These are phyloP conservation scores for Cucumis hystrix DNA, from an alignment of 306 rosid species.

Conservation along the genomic window DNA sequence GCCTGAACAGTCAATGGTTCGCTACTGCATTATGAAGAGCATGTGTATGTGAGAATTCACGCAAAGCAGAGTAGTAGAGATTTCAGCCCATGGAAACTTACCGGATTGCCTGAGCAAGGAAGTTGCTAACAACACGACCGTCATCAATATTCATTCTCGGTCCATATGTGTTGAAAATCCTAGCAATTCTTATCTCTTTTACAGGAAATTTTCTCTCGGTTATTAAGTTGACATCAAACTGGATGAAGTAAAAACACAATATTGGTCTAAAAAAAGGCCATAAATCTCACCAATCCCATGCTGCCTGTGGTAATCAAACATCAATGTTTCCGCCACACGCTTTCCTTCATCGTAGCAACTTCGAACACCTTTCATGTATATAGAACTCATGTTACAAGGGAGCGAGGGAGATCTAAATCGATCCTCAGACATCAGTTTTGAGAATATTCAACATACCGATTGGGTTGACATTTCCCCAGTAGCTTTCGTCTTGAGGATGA, in stretches of 20 bases:
- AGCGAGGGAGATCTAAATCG: neutral
- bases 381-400: neutral
- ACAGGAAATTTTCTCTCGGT: neutral
- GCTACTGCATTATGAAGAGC: constrained; percentile 24
- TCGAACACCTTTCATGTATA: constrained; percentile 55
- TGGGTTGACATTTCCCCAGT: constrained; percentile 99
- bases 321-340: constrained; percentile 95
- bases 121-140: constrained; percentile 97
- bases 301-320: constrained; percentile 98
- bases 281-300: constrained; percentile 64
- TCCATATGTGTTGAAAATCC: constrained; percentile 97
- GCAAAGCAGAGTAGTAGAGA: neutral
- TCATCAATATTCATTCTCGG: constrained; percentile 99
- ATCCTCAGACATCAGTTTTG: neutral
- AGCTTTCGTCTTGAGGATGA: constrained; percentile 89
- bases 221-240: neutral
- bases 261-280: neutral
- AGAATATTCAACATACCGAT: constrained; percentile 45
- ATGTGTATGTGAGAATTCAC: neutral
- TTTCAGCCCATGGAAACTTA: constrained; percentile 11
- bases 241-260: neutral
- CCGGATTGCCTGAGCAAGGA: constrained; percentile 96
- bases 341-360: constrained; percentile 98
- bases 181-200: constrained; percentile 79
- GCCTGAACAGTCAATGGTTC: constrained; percentile 45